Evolutionary conservation across 2,329 filamentous ascomycete species (phyloP).

Genomic region (Tolypocladium cylindrosporum): DNA sequence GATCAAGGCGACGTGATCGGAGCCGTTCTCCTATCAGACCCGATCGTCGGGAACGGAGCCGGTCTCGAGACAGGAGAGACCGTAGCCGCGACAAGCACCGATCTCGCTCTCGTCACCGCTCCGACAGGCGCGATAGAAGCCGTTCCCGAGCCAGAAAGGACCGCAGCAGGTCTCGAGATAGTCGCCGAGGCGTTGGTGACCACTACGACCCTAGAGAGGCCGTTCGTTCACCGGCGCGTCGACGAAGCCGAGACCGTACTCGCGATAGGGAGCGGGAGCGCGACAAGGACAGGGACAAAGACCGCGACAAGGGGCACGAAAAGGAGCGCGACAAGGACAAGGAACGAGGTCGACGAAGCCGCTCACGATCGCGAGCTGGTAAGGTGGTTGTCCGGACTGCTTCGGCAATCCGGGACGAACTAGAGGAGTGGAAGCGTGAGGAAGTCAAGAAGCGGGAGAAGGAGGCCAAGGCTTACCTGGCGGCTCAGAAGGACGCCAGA

Average conservation of each 20-base stretch:
- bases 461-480: slow-evolving; percentile 55
- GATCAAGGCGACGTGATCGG: slow-evolving; percentile 23
- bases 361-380: slow-evolving; percentile 31
- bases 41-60: slow-evolving; percentile 21
- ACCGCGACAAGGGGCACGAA: slow-evolving; percentile 12
- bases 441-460: slow-evolving; percentile 53
- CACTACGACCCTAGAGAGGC: slow-evolving; percentile 10
- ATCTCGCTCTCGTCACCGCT: slow-evolving; percentile 16
- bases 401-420: slow-evolving; percentile 32
- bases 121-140: slow-evolving; percentile 20
- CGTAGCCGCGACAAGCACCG: slow-evolving; percentile 11
- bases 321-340: slow-evolving; percentile 12
- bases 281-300: slow-evolving; percentile 12
- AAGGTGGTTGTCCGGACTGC: slow-evolving; percentile 26
- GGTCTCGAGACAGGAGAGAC: slow-evolving; percentile 11
- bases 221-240: slow-evolving; percentile 11
- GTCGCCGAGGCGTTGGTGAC: slow-evolving; percentile 9
- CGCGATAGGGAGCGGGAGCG: slow-evolving; percentile 12
- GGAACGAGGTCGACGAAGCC: slow-evolving; percentile 27
- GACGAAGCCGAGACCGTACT: slow-evolving; percentile 16
- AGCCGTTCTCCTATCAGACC: slow-evolving; percentile 24
- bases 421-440: slow-evolving; percentile 49
- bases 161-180: slow-evolving; percentile 12
- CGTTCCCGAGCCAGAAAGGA: slow-evolving; percentile 15
- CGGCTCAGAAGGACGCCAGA: slow-evolving; percentile 50